Base-by-base conservation (phyloP, 768 basidiomycete genomes). In the Lactarius trivialis region DNA sequence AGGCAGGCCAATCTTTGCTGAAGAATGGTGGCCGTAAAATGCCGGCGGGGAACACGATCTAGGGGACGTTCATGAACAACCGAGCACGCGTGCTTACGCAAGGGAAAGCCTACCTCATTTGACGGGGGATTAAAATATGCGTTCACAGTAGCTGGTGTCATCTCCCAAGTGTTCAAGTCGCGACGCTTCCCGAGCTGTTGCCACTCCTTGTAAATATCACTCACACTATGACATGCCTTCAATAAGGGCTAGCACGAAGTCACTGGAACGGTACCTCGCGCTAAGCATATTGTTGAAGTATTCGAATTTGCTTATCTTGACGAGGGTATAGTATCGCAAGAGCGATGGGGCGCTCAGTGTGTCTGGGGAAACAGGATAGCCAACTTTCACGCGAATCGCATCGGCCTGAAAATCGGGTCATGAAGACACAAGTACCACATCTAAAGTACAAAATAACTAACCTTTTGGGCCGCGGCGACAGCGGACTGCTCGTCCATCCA, bases 31-130 rank as follows among this genome's bases (percentile, higher is more conserved):
- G 87, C 65, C 88, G 92, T 19, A 98, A 76, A 69, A 98, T 94
- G 28, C 97, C 97, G 24, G 97, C 96, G 9, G 97, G 95, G 77
- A 99, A 98, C 24, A 93, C 91, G 56, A 95, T 93, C 87, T 91
- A 60, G 32, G 54, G 56, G n/a, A 53, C n/a, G 26, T 39, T 48
- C 55, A 14, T 56, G n/a, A 56, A 32, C 39, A 24, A 12, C n/a
- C 30, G 55, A 6, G 9, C 11, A 28, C 2, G 2, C 6, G 43
- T 34, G 41, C 43, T 24, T 26, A 11, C 24, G 21, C 5, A 26
- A 28, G 51, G 19, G 37, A 17, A 30, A 49, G 56, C 75, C 41
- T 63, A 90, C 90, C 79, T 96, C 93, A 66, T 93, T 94, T 1
- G 88, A 85, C 11, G 91, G 88, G 34, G 93, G 88, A 64, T 86